A percentile compares a stretch with the other conserved stretches of the same genome.
These are phyloP conservation scores for Rhinocladiella mackenziei DNA, from an alignment of 2,329 filamentous ascomycete genomes.

Conservation along the genomic window DNA sequence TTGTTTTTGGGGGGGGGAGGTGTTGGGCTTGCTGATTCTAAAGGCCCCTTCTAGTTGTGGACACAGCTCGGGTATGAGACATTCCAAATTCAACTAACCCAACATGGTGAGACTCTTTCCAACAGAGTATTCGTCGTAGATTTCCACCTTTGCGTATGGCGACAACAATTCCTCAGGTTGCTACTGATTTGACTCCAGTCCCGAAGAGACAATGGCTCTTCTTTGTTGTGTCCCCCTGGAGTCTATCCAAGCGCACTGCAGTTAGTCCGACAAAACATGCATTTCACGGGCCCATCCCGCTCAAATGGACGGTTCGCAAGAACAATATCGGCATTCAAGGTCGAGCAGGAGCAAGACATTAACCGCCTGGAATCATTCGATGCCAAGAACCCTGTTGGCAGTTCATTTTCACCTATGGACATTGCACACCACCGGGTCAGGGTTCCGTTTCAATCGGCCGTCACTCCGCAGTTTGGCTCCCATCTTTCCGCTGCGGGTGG, in stretches of 20 bases:
- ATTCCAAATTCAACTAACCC: background rate
- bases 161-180: background rate
- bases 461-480: no score
- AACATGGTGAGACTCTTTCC: background rate
- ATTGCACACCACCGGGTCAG: no score
- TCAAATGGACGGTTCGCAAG: background rate
- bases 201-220: slow-evolving; percentile 3
- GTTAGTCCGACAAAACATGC: slow-evolving; percentile 2
- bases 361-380: background rate
- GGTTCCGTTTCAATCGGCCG: no score
- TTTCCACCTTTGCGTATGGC: slow-evolving; percentile 15
- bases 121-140: slow-evolving; percentile 5
- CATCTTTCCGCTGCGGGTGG: no score
- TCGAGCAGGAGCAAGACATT: background rate
- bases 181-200: slow-evolving; percentile 11
- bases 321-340: background rate
- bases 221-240: slow-evolving; percentile 6
- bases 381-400: background rate
- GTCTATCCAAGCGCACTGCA: slow-evolving; percentile 3
- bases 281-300: background rate
- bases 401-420: no score
- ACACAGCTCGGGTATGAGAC: slow-evolving; percentile 20
- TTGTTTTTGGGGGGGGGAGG: no score
- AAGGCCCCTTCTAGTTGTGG: slow-evolving; percentile 19
- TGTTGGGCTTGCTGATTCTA: slow-evolving; percentile 2